Base-by-base conservation (phyloP, 202 grass and related monocot species). In the Digitaria exilis region DNA sequence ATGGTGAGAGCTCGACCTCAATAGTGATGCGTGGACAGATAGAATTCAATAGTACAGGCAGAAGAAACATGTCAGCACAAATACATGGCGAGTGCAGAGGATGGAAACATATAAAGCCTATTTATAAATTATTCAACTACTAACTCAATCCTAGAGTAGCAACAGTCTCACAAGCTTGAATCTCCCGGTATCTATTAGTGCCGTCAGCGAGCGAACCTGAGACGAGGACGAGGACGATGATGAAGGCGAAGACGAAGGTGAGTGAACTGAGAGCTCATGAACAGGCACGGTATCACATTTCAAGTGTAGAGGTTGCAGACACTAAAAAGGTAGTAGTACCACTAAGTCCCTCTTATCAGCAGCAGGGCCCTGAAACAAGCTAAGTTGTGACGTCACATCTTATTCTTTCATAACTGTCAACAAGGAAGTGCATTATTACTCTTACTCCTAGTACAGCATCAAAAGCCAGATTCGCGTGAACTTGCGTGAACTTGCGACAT, bases 351-450 rank as follows among this genome's bases (percentile, higher is more conserved):
- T 68, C 88, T 78, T 73, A 82, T 26, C 84, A 74, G 80, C 88
- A 80, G 84, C 84, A 79, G 79, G 59, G 35, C 51, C 88, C 84
- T 90, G 88, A 90, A 90, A 90, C 84, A 90, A 90, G 84, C 88
- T 87, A 87, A 90, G 61, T 75, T 84, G 77, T 64, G 75, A 86
- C 75, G 67, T 87, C 74, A 87, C 75, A 76, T 84, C 80, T 87
- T 87, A 80, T 84, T 90, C 63, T 84, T 80, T 63, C 37, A 76
- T 48, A 90, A 87, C 59, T 79, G 80, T 87, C 75, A 79, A 55
- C 76, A 84, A 87, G 64, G 63, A 84, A 80, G 64, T 76, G 81
- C 84, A 87, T 84, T 83, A 89, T 83, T 82, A 87, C 82, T 86
- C 63, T 84, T 84, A 86, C 62, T 84, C 75, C 87, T 90, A 84